Base-by-base conservation (phyloP, 768 basidiomycete species). In the Lactifluus echinatus region DNA sequence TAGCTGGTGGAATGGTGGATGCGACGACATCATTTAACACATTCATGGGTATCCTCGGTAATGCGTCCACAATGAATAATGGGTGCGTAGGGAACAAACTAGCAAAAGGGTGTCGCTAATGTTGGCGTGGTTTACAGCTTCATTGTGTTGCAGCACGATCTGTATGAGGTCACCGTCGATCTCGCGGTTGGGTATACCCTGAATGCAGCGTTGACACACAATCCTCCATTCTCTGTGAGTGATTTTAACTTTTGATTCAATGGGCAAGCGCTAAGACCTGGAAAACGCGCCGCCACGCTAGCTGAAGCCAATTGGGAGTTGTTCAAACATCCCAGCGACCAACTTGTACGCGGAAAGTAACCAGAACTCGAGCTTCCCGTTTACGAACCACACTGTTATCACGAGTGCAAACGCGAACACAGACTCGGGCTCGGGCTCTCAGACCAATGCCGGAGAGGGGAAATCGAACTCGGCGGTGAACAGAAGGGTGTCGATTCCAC, bases 141-240 rank as follows among this genome's bases (percentile, higher is more conserved):
- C 76, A 82, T 94, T 65, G 89, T 94, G 33, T 75, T 98, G 54
- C 79, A 93, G 69, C 91, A 93, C 64, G 94, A 96, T 70, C 75
- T 95, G 36, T 94, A 76, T 63, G 72, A 84, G 61, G 82, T 90
- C 65, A 88, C 90, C 12, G 92, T 95, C 50, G 90, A 95, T 65
- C 81, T 97, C 62, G 93, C 93, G 28, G 78, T 87, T 56, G 91
- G 89, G 23, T 93, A 93, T 73, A 85, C 89, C 61, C 75, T 96
- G 17, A 80, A 89, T 56, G 76, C 83, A 28, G 94, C 92, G 21
- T 69, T 88, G 65, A 76, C 65, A 21, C 82, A 84, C 65, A 74
- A 74, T 15, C 89, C 87, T 14, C 60, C 76, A 2, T 83, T 93
- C 68, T 81, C 72, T 40, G 83, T 94, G 65, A 58, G 75, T 67